Base-by-base conservation (phyloP, 2,329 filamentous ascomycete species). In the Chrysosporium queenslandicum region DNA sequence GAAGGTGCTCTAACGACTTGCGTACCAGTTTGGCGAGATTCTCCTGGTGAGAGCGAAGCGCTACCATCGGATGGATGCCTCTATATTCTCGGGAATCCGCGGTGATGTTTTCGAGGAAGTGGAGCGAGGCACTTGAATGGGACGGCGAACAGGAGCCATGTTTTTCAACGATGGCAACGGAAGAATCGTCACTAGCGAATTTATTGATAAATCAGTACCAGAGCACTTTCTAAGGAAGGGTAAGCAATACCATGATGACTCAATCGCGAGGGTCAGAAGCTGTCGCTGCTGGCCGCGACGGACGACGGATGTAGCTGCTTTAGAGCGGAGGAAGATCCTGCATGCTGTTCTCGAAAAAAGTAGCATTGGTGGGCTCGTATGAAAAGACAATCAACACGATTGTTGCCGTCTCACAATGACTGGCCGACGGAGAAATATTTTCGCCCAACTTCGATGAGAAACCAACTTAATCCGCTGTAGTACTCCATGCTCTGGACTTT, bases 71-170 rank as follows among this genome's bases (percentile, higher is more conserved):
- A 63, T 94, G 82, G 29, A 98, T 85, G 52, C 92, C 92, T 50
- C 78, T 73, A 66, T 82, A 90, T 23, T 74, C 71, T 47, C 81
- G 79, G 65, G 87, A 89, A 66, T 94, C 83, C 4, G 86, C 85
- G 0, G 89, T 94, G 57, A 91, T 70, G 61, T 87, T 92, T 61
- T 84, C 76, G 65, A 95, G 83, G 72, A 88, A 94, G 60, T 85
- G 81, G 2, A 94, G 76, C 4, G 70, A 73, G 8, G 84, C 80
- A 2, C 37, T 8, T 6, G 42, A 47, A 20, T 21, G 12, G 14
- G 39, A 43, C 14, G 39, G 41, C 20, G 30, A 25, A 20, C 16
- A n/a, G 4, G 25, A 30, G 47, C 58, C 57, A 27, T 68, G 61
- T 60, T 81, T 83, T 50, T 86, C 80, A 36, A 96, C 75, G 45